Evolutionary conservation across 768 basidiomycete species (phyloP).

Genomic region (Trametes elegans): DNA sequence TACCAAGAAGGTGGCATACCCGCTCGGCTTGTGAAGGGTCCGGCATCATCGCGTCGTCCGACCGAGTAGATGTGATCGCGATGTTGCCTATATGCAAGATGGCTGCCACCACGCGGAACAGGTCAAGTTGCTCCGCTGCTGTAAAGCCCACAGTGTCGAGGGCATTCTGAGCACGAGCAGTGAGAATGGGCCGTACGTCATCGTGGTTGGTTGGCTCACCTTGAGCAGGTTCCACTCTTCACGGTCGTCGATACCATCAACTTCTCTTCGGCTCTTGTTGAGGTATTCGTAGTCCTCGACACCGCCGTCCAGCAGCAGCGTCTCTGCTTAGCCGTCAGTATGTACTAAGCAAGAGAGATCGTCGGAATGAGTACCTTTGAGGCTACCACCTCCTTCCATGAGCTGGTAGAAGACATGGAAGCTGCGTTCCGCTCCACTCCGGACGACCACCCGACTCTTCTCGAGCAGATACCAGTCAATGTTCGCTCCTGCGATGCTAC

Average conservation of each 20-base stretch:
- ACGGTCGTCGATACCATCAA: slow-evolving; percentile 93
- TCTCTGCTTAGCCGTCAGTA: slow-evolving; percentile 42
- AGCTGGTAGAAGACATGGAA: slow-evolving; percentile 99
- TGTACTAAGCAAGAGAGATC: not conserved
- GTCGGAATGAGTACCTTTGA: slow-evolving; percentile 57
- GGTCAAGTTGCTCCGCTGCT: slow-evolving; percentile 77
- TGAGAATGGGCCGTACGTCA: slow-evolving; percentile 1
- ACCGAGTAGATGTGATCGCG: slow-evolving; percentile 69
- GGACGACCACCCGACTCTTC: slow-evolving; percentile 90
- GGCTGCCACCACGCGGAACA: slow-evolving; percentile 92
- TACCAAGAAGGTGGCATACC: slow-evolving; percentile 88
- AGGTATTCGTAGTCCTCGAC: slow-evolving; percentile 88
- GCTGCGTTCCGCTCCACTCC: slow-evolving; percentile 85
- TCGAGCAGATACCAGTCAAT: slow-evolving; percentile 99
- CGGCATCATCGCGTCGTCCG: slow-evolving; percentile 76
- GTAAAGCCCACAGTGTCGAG: slow-evolving; percentile 90
- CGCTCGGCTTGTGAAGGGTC: slow-evolving; percentile 84
- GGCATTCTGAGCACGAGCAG: slow-evolving; percentile 50
- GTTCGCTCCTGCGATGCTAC: slow-evolving; percentile 95
- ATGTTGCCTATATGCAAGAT: slow-evolving; percentile 97
- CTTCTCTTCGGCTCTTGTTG: slow-evolving; percentile 82
- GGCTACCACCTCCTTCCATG: slow-evolving; percentile 65
- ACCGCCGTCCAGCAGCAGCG: slow-evolving; percentile 68
- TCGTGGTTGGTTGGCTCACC: slow-evolving; percentile 40
- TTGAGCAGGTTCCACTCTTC: slow-evolving; percentile 84